Evolutionary conservation across 306 rosid species (phyloP), one percentile per base, ranked within the genome.

Genomic region (Fragaria nilgerrensis): DNA sequence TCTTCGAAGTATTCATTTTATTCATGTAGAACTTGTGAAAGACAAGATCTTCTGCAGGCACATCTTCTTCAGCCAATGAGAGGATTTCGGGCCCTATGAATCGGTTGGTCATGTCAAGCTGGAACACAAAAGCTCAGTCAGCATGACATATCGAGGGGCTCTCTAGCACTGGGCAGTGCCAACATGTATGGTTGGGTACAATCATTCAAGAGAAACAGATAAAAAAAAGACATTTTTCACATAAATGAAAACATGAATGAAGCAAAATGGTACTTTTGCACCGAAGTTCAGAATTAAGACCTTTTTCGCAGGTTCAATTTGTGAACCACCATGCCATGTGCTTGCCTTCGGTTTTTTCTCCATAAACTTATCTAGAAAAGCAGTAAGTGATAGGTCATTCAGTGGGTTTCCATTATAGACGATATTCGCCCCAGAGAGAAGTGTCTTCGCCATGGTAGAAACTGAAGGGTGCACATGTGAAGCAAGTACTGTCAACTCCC

Each of bases 351-450:
- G 85, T 82, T 95, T 95, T 84, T 95, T 95, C 88, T 95, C 99
- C 99, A 95, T 92, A 81, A 95, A 91, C 80, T 95, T 95, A 83
- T 95, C 99, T 13, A 95, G 83, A 85, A 95, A 95, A 81, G 99
- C 97, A 62, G 98, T 50, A 7, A 92, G 86, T 13, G 96, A 87
- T 13, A 90, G 85, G 76, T 92, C 99, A 50, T 87, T 81, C 50
- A 95, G 78, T 0, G 99, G 99, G 80, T 95, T 92, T 84, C 99
- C 97, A 20, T 92, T 82, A 81, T 95, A 95, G 63, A 95, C 88
- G 32, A 95, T 92, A 80, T 92, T 91, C 50, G 97, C 92, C 41
- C 99, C 99, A 10, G 91, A 92, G 36, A 95, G 96, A 82, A 95
- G 91, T 9, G 97, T 92, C 73, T 39, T 81, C 43, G 99, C 99